A percentile compares a stretch with the other conserved stretches of the same genome.
Evolutionary conservation across 331 rosid species (phyloP).

Genomic region (Saraca asoca): DNA sequence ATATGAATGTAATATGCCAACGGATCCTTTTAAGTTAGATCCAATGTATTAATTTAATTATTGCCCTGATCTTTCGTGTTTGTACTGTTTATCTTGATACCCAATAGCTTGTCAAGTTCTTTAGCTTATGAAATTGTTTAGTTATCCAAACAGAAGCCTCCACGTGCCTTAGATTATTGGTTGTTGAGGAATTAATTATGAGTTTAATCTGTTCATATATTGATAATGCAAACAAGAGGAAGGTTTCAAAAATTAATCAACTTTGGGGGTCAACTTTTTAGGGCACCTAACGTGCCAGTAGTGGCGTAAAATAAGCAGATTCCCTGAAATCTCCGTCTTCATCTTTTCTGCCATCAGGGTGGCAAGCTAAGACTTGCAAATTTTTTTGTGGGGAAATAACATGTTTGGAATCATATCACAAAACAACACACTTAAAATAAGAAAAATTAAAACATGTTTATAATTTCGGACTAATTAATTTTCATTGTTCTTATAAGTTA

Average conservation of each 20-base stretch:
- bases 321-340: not conserved
- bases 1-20: conserved; percentile 34
- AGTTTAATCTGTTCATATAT: not conserved
- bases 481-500: no score
- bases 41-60: not conserved
- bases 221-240: not conserved
- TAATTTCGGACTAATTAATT: no score
- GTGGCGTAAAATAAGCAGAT: conserved; percentile 3
- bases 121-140: conserved; percentile 6
- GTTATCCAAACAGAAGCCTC: not conserved
- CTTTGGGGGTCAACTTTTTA: conserved; percentile 23
- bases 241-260: not conserved
- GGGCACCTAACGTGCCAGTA: conserved; percentile 20
- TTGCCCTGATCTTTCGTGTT: not conserved
- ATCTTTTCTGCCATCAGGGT: not conserved
- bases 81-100: not conserved
- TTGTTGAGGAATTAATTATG: not conserved
- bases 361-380: conserved; percentile 3
- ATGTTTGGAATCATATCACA: conserved; percentile 9
- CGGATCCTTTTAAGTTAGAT: not conserved
- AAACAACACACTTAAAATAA: not conserved
- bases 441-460: no score
- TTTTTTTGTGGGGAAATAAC: not conserved
- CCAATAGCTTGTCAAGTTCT: not conserved
- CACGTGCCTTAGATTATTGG: conserved; percentile 5